Base-by-base conservation (phyloP, 257 asterid genomes). In the Knoxia roxburghii region DNA sequence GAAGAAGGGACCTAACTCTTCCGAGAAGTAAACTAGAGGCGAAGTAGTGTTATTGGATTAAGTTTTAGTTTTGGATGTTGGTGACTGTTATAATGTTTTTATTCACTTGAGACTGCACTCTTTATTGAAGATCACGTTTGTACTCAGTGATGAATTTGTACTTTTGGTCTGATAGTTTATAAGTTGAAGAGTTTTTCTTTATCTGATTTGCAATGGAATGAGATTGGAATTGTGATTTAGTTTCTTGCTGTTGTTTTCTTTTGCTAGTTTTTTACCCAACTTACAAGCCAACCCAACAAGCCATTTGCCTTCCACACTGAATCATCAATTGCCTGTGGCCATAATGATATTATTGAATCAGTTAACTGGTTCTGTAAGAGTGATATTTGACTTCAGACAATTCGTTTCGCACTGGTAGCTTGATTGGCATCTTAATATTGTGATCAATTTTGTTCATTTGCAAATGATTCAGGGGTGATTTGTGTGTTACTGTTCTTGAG, bases 1-100 rank as follows among this genome's bases (percentile, higher is more conserved):
- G 90, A 88, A 86, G 92, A 85, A 89, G 18, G 93, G 91, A 14
- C 95, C 96, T 6, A 89, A 89, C 81, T 87, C 96, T 20, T 86
- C 93, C 0, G 94, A 86, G 82, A 90, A 86, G 87, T 87, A 83
- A 68, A 76, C 26, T 37, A 62, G 51, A 26, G 58, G 53, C 23
- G 54, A 9, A 41, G 33, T 78, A 68, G 74, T 61, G 64, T 41
- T 18, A 45, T 17, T 76, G 63, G 79, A 55, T 60, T 55, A 63
- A 52, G 21, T 33, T 39, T 63, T 49, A 64, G 59, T 61, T 71
- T 69, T 61, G 59, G 69, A 21, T 24, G 18, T 15, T 24, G 52
- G 3, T 41, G 52, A 12, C 5, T 40, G 51, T 39, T 17, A 11
- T 61, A 23, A 1, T 30, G 8, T 20, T 7, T 24, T 39, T 21